Evolutionary conservation across 345 rosid genomes (phyloP).

Genomic region (Eucalyptus coolabah): DNA sequence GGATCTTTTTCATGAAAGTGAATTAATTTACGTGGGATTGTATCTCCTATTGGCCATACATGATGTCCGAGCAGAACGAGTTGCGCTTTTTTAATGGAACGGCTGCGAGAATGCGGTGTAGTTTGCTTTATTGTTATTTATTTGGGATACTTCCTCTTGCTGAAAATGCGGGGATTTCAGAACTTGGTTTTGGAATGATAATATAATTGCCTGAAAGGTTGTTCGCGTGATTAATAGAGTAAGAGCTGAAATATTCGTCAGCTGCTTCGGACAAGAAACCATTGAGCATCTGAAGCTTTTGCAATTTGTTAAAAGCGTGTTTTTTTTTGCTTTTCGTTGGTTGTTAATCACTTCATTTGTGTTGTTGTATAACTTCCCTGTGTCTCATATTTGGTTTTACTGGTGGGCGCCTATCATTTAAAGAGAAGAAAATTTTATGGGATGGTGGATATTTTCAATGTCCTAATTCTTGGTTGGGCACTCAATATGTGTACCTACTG

Average conservation of each 20-base stretch:
- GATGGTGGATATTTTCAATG: background rate
- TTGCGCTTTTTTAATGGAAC: background rate
- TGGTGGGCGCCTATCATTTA: background rate
- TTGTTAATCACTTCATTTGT: background rate
- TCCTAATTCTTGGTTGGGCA: slow-evolving; percentile 79
- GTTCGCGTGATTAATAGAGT: background rate
- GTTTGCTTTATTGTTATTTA: background rate
- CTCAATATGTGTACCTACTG: slow-evolving; percentile 57
- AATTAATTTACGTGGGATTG: background rate
- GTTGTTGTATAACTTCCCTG: background rate
- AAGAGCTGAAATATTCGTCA: background rate
- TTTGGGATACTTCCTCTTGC: background rate
- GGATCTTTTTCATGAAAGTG: background rate
- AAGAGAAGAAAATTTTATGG: background rate
- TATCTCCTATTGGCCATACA: background rate
- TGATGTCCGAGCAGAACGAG: background rate
- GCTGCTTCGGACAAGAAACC: background rate
- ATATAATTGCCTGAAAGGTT: background rate
- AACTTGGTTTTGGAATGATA: background rate
- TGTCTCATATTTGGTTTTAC: background rate
- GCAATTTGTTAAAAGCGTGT: background rate
- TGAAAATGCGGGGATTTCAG: background rate
- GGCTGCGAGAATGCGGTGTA: background rate
- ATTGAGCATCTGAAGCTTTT: background rate
- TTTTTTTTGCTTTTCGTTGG: background rate